phyloP scores from a whole-genome alignment of 805 yeast genomes.

The Tanozyma kutaoensis region DNA sequence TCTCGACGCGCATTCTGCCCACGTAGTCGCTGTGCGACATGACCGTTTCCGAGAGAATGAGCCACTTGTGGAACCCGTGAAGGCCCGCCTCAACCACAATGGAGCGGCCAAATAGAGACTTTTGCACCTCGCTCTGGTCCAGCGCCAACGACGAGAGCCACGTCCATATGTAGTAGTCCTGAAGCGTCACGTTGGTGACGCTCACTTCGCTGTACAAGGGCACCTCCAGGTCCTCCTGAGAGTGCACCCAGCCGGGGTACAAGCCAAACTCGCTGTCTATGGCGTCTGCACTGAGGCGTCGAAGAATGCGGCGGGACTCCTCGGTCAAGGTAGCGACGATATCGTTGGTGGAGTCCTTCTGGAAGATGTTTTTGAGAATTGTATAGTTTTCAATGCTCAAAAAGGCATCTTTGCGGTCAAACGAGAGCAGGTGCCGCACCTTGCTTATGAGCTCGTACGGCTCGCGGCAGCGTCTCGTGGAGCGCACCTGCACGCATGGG shows the following conservation, averaged over 20 bases:
- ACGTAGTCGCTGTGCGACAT: slow-evolving; percentile 24
- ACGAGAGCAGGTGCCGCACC: slow-evolving; percentile 38
- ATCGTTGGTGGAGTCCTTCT: slow-evolving; percentile 35
- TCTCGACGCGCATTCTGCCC: slow-evolving; percentile 7
- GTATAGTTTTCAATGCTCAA: slow-evolving; percentile 71
- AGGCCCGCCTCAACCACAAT: slow-evolving; percentile 71
- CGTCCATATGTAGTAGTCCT: slow-evolving; percentile 85
- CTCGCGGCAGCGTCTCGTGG: slow-evolving; percentile 33
- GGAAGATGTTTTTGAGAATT: slow-evolving; percentile 58
- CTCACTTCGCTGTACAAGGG: slow-evolving; percentile 23
- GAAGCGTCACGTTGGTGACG: slow-evolving; percentile 47
- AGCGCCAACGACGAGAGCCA: slow-evolving; percentile 71
- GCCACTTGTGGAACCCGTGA: slow-evolving; percentile 71
- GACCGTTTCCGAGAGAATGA: slow-evolving; percentile 57
- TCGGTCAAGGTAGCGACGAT: slow-evolving; percentile 54
- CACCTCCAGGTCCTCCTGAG: slow-evolving; percentile 9
- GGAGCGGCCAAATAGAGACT: slow-evolving; percentile 67
- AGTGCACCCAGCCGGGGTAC: slow-evolving; percentile 24
- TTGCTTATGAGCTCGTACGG: slow-evolving; percentile 47
- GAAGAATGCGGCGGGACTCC: slow-evolving; percentile 53
- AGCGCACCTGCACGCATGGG: slow-evolving; percentile 49
- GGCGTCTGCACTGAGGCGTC: slow-evolving; percentile 21
- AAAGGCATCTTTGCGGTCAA: slow-evolving; percentile 57
- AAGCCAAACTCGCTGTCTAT: slow-evolving; percentile 22
- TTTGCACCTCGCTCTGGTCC: slow-evolving; percentile 55